A percentile compares a stretch with the other conserved stretches of the same genome.
These are phyloP conservation scores for Leccinellum luteum DNA, from an alignment of 768 basidiomycete species.

Conservation along the genomic window DNA sequence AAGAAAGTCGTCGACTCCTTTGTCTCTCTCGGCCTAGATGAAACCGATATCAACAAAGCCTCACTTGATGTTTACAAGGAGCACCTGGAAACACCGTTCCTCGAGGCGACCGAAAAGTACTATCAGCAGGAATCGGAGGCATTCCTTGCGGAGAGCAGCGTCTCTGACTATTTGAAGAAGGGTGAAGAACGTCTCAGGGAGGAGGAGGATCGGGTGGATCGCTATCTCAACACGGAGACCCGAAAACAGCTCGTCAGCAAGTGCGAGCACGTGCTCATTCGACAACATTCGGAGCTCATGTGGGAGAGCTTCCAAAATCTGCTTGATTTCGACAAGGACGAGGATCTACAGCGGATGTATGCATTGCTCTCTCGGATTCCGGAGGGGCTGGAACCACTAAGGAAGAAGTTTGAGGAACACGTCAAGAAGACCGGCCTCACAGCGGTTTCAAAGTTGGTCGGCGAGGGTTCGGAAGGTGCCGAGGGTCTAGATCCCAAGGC, in stretches of 20 bases:
- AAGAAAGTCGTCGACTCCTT: slow-evolving; percentile 96
- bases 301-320: slow-evolving; percentile 90
- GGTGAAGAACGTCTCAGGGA: slow-evolving; percentile 90
- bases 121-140: slow-evolving; percentile 90
- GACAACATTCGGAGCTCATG: slow-evolving; percentile 79
- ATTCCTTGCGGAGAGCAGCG: slow-evolving; percentile 83
- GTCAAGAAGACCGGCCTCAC: slow-evolving; percentile 88
- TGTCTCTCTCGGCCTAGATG: slow-evolving; percentile 92
- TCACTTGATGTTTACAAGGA: slow-evolving; percentile 92
- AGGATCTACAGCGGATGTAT: slow-evolving; percentile 96
- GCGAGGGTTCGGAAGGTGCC: slow-evolving; percentile 50
- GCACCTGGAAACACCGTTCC: slow-evolving; percentile 87
- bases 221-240: slow-evolving; percentile 88
- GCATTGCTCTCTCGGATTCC: slow-evolving; percentile 85
- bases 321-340: slow-evolving; percentile 91
- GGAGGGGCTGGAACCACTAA: slow-evolving; percentile 85
- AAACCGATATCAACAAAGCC: slow-evolving; percentile 86
- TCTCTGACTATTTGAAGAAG: slow-evolving; percentile 94
- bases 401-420: slow-evolving; percentile 92
- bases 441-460: slow-evolving; percentile 69
- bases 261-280: slow-evolving; percentile 92
- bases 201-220: slow-evolving; percentile 93
- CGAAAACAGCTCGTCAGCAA: slow-evolving; percentile 74
- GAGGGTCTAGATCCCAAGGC: slow-evolving; percentile 85
- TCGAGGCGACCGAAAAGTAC: slow-evolving; percentile 84